These are phyloP conservation scores for Pinus albicaulis DNA, from an alignment of 75 land plant genomes.

Conservation along the genomic window DNA sequence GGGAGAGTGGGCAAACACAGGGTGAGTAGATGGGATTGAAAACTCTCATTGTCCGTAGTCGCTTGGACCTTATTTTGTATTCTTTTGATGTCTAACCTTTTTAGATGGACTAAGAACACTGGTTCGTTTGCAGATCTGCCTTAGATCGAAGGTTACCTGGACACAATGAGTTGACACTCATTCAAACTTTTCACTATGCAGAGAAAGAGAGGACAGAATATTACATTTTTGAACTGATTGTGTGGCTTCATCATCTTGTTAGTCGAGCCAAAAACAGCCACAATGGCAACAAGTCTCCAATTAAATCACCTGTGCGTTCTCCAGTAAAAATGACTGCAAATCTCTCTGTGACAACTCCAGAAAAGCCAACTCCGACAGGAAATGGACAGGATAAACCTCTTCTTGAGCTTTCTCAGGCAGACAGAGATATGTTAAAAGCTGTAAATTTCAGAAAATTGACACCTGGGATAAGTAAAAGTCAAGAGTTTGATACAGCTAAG, in stretches of 20 bases:
- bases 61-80: background rate
- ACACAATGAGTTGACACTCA: conserved; percentile 43
- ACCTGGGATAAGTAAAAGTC: conserved; percentile 63
- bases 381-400: conserved; percentile 10
- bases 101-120: background rate
- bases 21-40: conserved; percentile 40
- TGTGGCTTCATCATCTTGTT: conserved; percentile 76
- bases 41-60: background rate
- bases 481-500: conserved; percentile 31
- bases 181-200: conserved; percentile 84
- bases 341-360: background rate
- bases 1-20: conserved; percentile 92
- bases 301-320: conserved; percentile 29
- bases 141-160: conserved; percentile 40
- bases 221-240: conserved; percentile 67
- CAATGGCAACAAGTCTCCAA: conserved; percentile 27
- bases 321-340: conserved; percentile 10
- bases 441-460: conserved; percentile 21
- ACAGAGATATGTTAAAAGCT: conserved; percentile 52
- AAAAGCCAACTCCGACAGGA: conserved; percentile 11
- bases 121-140: conserved; percentile 35
- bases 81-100: conserved; percentile 5
- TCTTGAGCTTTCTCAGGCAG: conserved; percentile 56
- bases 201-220: conserved; percentile 57
- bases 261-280: conserved; percentile 20